Conservation (phyloP, 148 eudicot species). For the Salicornia ramosissima region DNA sequence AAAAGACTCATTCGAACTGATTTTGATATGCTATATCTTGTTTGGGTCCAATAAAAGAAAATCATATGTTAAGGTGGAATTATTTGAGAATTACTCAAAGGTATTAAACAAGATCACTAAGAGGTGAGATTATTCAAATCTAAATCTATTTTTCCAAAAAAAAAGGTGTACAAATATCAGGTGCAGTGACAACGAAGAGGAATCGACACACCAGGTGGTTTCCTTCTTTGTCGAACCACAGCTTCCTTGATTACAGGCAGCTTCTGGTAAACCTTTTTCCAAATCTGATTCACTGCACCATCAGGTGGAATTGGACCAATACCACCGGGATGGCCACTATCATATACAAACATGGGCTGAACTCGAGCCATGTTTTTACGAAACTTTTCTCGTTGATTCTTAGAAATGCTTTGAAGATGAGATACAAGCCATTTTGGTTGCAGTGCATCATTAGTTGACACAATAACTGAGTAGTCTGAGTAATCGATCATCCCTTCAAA, state of each 20-base stretch:
- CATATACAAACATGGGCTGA: constrained; percentile 65
- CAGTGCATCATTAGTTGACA: constrained; percentile 66
- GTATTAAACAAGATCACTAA: too few relatives aligned
- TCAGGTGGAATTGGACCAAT: constrained; percentile 62
- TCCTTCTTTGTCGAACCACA: constrained; percentile 64
- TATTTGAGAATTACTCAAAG: too few relatives aligned
- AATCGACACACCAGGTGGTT: constrained; percentile 57
- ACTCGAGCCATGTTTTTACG: constrained; percentile 66
- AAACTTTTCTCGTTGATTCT: constrained; percentile 42
- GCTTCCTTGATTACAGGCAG: constrained; percentile 81
- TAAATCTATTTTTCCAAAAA: too few relatives aligned
- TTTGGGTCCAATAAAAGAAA: too few relatives aligned
- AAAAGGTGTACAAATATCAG: constrained; percentile 31
- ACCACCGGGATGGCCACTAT: constrained; percentile 71
- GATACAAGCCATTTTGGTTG: constrained; percentile 72
- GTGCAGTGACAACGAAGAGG: constrained; percentile 95
- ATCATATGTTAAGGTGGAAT: too few relatives aligned
- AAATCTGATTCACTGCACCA: constrained; percentile 87
- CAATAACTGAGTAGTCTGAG: constrained; percentile 73
- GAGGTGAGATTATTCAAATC: too few relatives aligned
- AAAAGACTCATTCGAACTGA: too few relatives aligned
- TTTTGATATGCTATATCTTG: too few relatives aligned
- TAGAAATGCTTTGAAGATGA: constrained; percentile 57
- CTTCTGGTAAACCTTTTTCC: constrained; percentile 82
- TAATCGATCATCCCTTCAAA: constrained; percentile 89